A percentile compares a stretch with the other conserved stretches of the same genome.
Conservation (phyloP, 352 stramenopile genomes). For the Phytophthora idaei region DNA sequence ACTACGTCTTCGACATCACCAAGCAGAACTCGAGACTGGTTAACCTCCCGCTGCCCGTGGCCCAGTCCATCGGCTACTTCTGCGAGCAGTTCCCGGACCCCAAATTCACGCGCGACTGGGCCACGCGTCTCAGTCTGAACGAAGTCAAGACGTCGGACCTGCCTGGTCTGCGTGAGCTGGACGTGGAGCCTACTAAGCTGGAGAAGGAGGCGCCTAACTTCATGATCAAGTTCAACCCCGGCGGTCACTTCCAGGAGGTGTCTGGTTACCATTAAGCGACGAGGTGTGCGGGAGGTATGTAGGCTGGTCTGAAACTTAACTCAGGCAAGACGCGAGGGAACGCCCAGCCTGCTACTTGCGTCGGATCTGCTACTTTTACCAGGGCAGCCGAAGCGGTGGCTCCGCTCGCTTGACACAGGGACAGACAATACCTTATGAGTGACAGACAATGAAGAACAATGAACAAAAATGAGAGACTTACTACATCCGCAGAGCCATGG, state of each 20-base stretch:
- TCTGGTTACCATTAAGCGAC: conserved; percentile 82
- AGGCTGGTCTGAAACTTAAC: background rate
- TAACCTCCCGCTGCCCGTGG: conserved; percentile 82
- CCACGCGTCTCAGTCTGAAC: conserved; percentile 75
- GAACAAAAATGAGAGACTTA: conserved; percentile 18
- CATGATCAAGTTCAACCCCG: conserved; percentile 94
- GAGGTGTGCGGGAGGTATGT: conserved; percentile 3
- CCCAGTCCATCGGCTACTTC: conserved; percentile 80
- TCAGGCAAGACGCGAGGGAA: conserved; percentile 14
- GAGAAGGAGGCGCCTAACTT: conserved; percentile 96
- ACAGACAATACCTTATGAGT: conserved; percentile 44
- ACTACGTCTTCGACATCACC: conserved; percentile 95
- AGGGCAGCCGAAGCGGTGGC: background rate
- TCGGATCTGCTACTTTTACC: conserved; percentile 15
- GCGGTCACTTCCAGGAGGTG: conserved; percentile 95
- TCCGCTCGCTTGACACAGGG: conserved; percentile 15
- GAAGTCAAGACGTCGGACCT: conserved; percentile 85
- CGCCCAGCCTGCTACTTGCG: conserved; percentile 13
- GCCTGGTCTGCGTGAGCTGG: conserved; percentile 78
- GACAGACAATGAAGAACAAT: conserved; percentile 36
- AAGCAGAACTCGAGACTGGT: conserved; percentile 77
- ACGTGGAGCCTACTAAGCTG: conserved; percentile 91
- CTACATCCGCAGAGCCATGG: no score
- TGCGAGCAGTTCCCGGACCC: conserved; percentile 86
- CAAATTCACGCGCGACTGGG: conserved; percentile 83